Conservation (phyloP, 495 filamentous ascomycete species). For the Amphirosellinia nigrospora region DNA sequence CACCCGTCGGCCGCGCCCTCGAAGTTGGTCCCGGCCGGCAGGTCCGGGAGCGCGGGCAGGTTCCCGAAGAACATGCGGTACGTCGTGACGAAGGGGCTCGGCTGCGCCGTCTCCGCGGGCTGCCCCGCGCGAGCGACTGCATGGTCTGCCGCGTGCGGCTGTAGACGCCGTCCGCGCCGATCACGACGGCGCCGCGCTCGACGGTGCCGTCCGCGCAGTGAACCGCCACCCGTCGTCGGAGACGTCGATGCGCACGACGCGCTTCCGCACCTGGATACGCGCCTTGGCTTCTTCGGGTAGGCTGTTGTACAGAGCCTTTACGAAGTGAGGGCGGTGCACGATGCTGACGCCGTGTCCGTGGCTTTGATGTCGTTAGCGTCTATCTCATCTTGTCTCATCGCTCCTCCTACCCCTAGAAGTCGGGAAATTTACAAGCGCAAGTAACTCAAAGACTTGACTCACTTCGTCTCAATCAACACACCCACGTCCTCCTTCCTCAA, state of each 20-base stretch:
- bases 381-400: neutral
- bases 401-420: neutral
- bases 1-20: constrained; percentile 27
- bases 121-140: constrained; percentile 41
- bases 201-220: constrained; percentile 49
- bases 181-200: constrained; percentile 53
- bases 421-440: neutral
- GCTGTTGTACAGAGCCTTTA: constrained; percentile 43
- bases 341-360: constrained; percentile 45
- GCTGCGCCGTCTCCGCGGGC: constrained; percentile 27
- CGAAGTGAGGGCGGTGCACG: constrained; percentile 42
- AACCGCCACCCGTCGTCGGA: constrained; percentile 38
- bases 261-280: constrained; percentile 41
- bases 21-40: constrained; percentile 25
- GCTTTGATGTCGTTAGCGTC: constrained; percentile 22
- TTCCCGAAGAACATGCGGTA: constrained; percentile 40
- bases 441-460: neutral
- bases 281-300: constrained; percentile 42
- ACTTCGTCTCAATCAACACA: constrained; percentile 7
- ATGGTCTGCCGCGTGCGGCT: constrained; percentile 52
- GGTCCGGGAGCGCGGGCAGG: constrained; percentile 35
- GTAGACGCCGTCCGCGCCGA: constrained; percentile 61
- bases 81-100: constrained; percentile 38
- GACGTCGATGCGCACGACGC: constrained; percentile 36
- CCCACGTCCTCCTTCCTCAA: constrained; percentile 7